phyloP scores from a whole-genome alignment of 2,329 filamentous ascomycete species.

The Teratosphaeria nubilosa region DNA sequence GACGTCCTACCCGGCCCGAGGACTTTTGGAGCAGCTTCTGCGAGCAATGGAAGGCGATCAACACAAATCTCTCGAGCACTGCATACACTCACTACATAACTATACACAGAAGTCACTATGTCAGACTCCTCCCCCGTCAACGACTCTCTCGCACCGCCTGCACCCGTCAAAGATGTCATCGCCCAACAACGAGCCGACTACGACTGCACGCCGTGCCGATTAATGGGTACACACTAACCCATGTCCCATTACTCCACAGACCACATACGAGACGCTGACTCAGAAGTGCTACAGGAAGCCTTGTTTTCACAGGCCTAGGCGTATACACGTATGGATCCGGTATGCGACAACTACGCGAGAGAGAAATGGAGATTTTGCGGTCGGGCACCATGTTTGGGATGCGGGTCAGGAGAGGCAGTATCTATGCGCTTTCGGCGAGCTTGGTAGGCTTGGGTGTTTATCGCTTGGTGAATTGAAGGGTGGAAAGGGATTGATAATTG shows the following conservation, averaged over 20 bases:
- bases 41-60: not conserved
- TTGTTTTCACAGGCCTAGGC: slow-evolving; percentile 37
- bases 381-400: slow-evolving; percentile 34
- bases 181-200: slow-evolving; percentile 16
- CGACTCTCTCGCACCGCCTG: slow-evolving; percentile 8
- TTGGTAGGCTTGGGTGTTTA: slow-evolving; percentile 38
- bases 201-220: slow-evolving; percentile 24
- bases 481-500: not conserved
- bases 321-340: slow-evolving; percentile 38
- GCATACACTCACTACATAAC: too few relatives aligned
- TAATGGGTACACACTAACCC: slow-evolving; percentile 20
- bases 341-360: slow-evolving; percentile 33
- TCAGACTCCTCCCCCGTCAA: not conserved
- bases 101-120: not conserved
- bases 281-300: slow-evolving; percentile 26
- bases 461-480: slow-evolving; percentile 25
- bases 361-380: slow-evolving; percentile 31
- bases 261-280: not conserved
- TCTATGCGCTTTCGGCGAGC: slow-evolving; percentile 30
- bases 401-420: slow-evolving; percentile 28
- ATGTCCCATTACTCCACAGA: not conserved
- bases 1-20: not conserved
- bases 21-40: not conserved
- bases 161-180: slow-evolving; percentile 14
- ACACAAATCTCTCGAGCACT: not conserved